phyloP scores from a whole-genome alignment of 2,329 filamentous ascomycete genomes.

The Aureobasidium sp. region DNA sequence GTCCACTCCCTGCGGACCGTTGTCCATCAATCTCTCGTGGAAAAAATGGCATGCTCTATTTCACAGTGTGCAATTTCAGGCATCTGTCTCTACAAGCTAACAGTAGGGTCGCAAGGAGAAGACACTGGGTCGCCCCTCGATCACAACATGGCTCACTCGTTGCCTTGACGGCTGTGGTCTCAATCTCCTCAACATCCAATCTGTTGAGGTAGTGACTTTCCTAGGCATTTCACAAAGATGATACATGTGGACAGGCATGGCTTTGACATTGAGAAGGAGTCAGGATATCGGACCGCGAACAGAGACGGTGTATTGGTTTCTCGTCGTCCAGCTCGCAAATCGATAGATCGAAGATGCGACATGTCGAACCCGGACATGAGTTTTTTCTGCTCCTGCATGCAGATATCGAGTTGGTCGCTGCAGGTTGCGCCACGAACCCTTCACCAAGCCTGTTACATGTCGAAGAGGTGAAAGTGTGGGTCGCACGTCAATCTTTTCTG shows the following conservation, averaged over 20 bases:
- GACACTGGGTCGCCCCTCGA: neutral
- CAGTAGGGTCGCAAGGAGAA: neutral
- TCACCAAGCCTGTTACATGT: neutral
- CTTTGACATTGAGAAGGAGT: neutral
- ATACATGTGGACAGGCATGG: neutral
- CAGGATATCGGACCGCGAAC: neutral
- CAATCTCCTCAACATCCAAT: neutral
- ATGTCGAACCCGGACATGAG: neutral
- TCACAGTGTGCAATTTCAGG: neutral
- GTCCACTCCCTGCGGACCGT: neutral
- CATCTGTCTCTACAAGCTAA: neutral
- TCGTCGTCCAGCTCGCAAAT: neutral
- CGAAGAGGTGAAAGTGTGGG: neutral
- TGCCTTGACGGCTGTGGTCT: neutral
- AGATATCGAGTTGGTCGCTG: neutral
- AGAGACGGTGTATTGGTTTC: neutral
- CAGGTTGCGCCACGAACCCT: neutral
- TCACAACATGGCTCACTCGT: neutral
- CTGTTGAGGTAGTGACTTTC: neutral
- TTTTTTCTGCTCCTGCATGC: neutral
- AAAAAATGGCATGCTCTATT: neutral
- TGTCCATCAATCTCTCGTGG: neutral
- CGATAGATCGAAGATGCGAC: neutral
- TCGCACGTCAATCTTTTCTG: conserved; percentile 5
- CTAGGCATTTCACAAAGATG: too few species aligned